Percentiles rank a stretch among this genome's conserved stretches.
phyloP scores from a whole-genome alignment of 2,329 filamentous ascomycete genomes.

The Alternaria ethzedia region DNA sequence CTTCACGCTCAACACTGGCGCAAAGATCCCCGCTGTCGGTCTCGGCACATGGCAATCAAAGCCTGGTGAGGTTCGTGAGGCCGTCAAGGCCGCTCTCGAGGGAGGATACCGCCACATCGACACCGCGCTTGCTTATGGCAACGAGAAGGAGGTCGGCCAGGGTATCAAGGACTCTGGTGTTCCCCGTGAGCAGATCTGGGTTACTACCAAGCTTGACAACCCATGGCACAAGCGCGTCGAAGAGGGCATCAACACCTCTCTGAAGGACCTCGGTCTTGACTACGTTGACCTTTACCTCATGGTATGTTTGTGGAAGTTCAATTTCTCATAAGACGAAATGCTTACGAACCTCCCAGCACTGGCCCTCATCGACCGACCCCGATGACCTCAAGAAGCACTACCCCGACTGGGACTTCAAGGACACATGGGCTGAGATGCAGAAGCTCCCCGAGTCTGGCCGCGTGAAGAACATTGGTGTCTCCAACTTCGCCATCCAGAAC shows the following conservation, averaged over 20 bases:
- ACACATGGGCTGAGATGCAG: conserved; percentile 78
- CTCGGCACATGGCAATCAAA: conserved; percentile 81
- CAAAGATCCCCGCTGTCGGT: conserved; percentile 77
- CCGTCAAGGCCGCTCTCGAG: conserved; percentile 72
- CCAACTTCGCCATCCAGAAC: conserved; percentile 84
- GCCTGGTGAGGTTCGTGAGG: conserved; percentile 71
- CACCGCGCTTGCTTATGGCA: conserved; percentile 78
- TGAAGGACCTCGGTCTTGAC: conserved; percentile 67
- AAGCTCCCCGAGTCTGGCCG: conserved; percentile 72
- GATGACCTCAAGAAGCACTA: conserved; percentile 70
- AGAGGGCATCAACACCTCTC: conserved; percentile 64
- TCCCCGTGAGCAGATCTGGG: conserved; percentile 71
- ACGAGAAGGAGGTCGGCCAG: conserved; percentile 74
- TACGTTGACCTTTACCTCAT: conserved; percentile 76
- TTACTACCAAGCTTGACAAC: conserved; percentile 86
- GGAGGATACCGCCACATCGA: conserved; percentile 78
- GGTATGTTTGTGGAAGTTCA: conserved; percentile 26
- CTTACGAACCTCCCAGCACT: conserved; percentile 48
- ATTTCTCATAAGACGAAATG: neutral
- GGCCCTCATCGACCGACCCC: conserved; percentile 70
- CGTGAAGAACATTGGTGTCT: conserved; percentile 81
- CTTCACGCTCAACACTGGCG: conserved; percentile 60
- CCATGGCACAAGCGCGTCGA: conserved; percentile 70
- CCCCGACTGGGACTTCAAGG: conserved; percentile 80
- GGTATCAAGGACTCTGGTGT: conserved; percentile 73